Base-by-base conservation (phyloP, 2,329 filamentous ascomycete species). In the Lizonia empirigonia region DNA sequence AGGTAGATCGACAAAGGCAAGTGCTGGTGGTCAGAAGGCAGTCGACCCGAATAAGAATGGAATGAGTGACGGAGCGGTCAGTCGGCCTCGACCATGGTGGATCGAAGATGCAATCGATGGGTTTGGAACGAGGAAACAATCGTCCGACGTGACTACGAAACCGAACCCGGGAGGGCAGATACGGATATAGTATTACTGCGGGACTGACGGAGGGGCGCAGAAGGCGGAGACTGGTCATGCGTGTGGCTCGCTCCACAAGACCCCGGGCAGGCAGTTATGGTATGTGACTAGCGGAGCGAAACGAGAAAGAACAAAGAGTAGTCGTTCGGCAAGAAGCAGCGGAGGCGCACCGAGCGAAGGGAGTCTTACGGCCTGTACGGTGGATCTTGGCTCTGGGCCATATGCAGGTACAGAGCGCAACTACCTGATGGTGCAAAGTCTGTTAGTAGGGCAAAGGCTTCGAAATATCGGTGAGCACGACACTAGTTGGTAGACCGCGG, bases 181-280 rank as follows among this genome's bases (percentile, higher is more conserved):
- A 59, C 57, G 63, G 64, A 60, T 67, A 67, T 66, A 67, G 65
- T 69, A 67, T 33, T 34, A 52, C 37, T 60, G 62, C 59, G 62
- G 62, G 58, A 62, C 48, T 55, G 53, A 57, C 39, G 55, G 62
- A 63, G 60, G 63, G 62, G 62, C 42, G 46, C 33, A 58, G 54
- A 52, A 60, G 56, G 58, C 58, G 48, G 56, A 63, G 50, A 52
- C 49, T 54, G 45, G 68, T 71, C 68, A 73, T 71, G 68, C 66
- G 68, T 58, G 46, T 58, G 44, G 59, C 51, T 65, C 57, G 65
- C 58, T 67, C 64, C 67, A 68, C 66, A 57, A 57, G 46, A 54
- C 47, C 55, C 59, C 46, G 52, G 60, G 56, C 52, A 53, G 57
- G 50, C 34, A 64, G 55, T 44, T 60, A 59, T 63, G 62, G 65